These are phyloP conservation scores for Oryza glumipatula DNA, from an alignment of 176 grass and related monocot genomes.

Conservation along the genomic window DNA sequence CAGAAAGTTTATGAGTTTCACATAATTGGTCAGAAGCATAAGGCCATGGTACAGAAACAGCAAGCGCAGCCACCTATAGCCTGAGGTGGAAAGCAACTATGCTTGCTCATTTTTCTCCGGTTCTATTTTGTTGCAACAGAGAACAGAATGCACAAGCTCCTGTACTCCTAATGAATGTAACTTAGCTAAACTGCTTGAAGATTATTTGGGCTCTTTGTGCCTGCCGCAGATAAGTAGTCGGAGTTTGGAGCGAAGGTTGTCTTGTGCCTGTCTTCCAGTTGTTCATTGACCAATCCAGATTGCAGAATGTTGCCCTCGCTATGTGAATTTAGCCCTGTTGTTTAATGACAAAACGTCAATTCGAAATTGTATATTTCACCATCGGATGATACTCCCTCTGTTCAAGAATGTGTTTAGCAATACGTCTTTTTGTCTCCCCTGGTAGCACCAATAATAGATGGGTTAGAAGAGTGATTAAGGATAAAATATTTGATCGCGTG, in stretches of 20 bases:
- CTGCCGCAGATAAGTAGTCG: constrained; percentile 3
- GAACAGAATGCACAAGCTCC: not conserved
- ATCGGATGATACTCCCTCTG: not conserved
- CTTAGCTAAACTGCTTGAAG: not conserved
- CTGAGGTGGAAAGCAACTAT: not conserved
- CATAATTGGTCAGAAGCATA: constrained; percentile 74
- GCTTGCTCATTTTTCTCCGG: not conserved
- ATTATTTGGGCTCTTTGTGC: not conserved
- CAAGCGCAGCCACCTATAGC: constrained; percentile 27
- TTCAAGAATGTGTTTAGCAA: not conserved
- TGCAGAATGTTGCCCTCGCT: not conserved
- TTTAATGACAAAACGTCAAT: not conserved
- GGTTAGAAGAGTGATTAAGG: too few species aligned
- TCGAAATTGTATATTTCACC: not conserved
- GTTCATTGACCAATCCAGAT: not conserved
- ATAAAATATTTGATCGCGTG: too few species aligned
- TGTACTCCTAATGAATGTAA: constrained; percentile 18
- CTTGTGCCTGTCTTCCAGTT: constrained; percentile 1
- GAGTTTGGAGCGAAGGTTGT: not conserved
- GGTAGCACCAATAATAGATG: too few species aligned
- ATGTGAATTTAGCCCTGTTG: not conserved
- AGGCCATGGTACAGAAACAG: constrained; percentile 58
- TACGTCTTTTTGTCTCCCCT: too few species aligned
- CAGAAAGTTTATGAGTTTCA: constrained; percentile 75
- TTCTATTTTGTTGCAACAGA: not conserved